Conservation (phyloP, 495 filamentous ascomycete genomes). For the Penicillium roqueforti region DNA sequence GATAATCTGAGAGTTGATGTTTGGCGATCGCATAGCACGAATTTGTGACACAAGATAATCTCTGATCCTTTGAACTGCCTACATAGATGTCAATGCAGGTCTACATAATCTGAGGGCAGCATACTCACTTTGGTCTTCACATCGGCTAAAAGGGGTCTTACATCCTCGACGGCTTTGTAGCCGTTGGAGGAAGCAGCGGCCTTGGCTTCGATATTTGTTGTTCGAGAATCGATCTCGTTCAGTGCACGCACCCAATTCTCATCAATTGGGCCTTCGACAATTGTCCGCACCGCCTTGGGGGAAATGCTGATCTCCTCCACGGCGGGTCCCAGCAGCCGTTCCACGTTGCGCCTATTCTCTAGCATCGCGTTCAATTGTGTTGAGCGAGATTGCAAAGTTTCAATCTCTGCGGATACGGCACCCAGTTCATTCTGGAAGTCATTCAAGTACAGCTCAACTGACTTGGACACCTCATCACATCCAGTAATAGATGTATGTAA, state of each 20-base stretch:
- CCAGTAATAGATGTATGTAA: conserved; percentile 82
- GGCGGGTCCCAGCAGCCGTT: conserved; percentile 80
- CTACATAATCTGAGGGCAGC: not conserved
- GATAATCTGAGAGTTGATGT: conserved; percentile 93
- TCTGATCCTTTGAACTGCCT: conserved; percentile 89
- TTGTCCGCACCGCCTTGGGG: conserved; percentile 72
- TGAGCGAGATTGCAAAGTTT: conserved; percentile 83
- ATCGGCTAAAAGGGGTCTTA: conserved; percentile 79
- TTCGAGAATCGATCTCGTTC: conserved; percentile 77
- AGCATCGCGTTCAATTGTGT: conserved; percentile 78
- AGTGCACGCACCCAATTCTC: conserved; percentile 83
- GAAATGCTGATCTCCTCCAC: conserved; percentile 90
- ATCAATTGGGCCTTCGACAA: conserved; percentile 85
- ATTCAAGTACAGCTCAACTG: conserved; percentile 86
- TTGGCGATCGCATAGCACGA: conserved; percentile 85
- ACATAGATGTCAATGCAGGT: conserved; percentile 11
- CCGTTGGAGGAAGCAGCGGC: conserved; percentile 53
- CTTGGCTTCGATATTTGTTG: conserved; percentile 63
- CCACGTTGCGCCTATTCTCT: conserved; percentile 83
- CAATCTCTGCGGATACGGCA: conserved; percentile 88
- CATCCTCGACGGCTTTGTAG: conserved; percentile 72
- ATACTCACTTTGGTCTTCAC: conserved; percentile 68
- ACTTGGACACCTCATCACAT: conserved; percentile 89
- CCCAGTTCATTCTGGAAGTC: conserved; percentile 91
- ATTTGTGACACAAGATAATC: conserved; percentile 93